Percentiles rank a stretch among this genome's conserved stretches.
Conservation (phyloP, 2,329 filamentous ascomycete species). For the Pestalotiopsis sp. region DNA sequence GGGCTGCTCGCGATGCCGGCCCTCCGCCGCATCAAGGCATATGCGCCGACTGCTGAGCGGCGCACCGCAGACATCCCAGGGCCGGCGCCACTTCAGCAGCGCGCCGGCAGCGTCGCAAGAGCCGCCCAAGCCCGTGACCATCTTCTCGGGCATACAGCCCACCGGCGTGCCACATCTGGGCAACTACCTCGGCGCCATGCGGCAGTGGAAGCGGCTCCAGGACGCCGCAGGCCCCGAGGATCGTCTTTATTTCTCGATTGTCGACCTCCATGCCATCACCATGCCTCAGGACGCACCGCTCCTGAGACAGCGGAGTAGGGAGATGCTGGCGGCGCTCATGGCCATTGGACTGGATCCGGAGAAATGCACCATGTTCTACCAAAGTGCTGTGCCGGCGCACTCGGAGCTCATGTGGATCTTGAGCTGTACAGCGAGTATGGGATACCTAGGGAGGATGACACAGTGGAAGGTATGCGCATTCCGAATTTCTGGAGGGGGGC, state of each 20-base stretch:
- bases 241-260: conserved; percentile 80
- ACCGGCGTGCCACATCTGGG: conserved; percentile 93
- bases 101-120: background rate
- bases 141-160: conserved; percentile 97
- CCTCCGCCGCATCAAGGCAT: conserved; percentile 18
- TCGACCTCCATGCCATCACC: conserved; percentile 94
- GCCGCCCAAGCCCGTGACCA: conserved; percentile 38
- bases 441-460: conserved; percentile 97
- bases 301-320: conserved; percentile 67
- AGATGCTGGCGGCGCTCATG: conserved; percentile 78
- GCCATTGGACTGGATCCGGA: conserved; percentile 82
- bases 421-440: conserved; percentile 87
- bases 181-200: conserved; percentile 90
- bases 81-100: background rate
- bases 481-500: background rate
- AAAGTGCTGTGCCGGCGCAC: conserved; percentile 77
- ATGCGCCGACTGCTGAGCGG: background rate
- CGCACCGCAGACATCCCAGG: background rate
- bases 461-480: conserved; percentile 81
- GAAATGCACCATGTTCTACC: conserved; percentile 79
- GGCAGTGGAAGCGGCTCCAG: conserved; percentile 84
- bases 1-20: conserved; percentile 22
- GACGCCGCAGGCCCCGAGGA: conserved; percentile 57
- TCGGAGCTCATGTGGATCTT: conserved; percentile 96
- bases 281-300: conserved; percentile 65